These are phyloP conservation scores for Trichoderma cornu-damae DNA, from an alignment of 2,329 filamentous ascomycete genomes.

Conservation along the genomic window DNA sequence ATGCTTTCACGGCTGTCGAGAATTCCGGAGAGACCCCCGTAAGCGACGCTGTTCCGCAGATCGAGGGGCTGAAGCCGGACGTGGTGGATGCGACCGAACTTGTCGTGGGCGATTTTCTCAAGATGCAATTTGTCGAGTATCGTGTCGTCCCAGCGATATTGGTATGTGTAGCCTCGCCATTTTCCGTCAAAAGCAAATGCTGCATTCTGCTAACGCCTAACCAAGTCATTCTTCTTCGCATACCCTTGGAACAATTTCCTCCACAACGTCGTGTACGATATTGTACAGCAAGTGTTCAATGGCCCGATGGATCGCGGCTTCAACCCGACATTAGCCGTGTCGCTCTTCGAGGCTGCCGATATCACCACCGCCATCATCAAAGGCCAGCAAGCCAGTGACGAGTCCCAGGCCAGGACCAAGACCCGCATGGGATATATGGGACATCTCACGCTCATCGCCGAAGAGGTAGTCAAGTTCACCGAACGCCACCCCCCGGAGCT, in stretches of 20 bases:
- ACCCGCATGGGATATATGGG: slow-evolving; percentile 98
- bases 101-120: slow-evolving; percentile 90
- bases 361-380: slow-evolving; percentile 89
- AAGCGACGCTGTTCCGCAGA: no score
- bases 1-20: not conserved
- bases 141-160: slow-evolving; percentile 92
- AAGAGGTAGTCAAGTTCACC: slow-evolving; percentile 98
- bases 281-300: slow-evolving; percentile 98
- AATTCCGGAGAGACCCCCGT: slow-evolving; percentile 2
- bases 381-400: slow-evolving; percentile 81
- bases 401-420: slow-evolving; percentile 74
- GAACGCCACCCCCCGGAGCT: slow-evolving; percentile 87
- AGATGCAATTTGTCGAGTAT: slow-evolving; percentile 94
- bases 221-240: slow-evolving; percentile 95
- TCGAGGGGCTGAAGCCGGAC: slow-evolving; percentile 17
- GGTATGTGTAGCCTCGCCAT: slow-evolving; percentile 49
- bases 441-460: slow-evolving; percentile 90
- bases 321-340: slow-evolving; percentile 83
- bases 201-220: not conserved
- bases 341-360: slow-evolving; percentile 85
- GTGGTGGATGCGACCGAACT: slow-evolving; percentile 42
- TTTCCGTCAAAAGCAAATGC: not conserved
- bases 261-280: slow-evolving; percentile 98
- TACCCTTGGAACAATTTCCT: slow-evolving; percentile 99
- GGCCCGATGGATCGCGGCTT: slow-evolving; percentile 95